phyloP scores from a whole-genome alignment of 257 asterid species.

The Lantana camara region DNA sequence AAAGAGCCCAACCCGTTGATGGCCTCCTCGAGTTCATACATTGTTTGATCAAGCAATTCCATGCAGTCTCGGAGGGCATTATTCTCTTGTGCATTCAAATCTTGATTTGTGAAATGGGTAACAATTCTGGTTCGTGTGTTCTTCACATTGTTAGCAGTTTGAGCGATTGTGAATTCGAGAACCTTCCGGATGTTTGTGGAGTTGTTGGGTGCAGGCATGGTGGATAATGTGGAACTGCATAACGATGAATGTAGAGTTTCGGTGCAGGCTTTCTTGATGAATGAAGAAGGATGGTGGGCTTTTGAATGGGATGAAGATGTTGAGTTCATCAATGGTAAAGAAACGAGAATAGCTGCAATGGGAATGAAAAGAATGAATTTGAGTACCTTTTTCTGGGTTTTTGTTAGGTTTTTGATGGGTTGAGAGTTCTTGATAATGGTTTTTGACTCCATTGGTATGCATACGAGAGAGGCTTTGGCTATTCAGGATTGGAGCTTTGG shows the following conservation, averaged over 20 bases:
- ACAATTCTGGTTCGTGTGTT: constrained; percentile 14
- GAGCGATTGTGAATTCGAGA: constrained; percentile 40
- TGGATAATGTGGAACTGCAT: constrained; percentile 42
- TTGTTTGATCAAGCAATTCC: constrained; percentile 62
- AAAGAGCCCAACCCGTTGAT: constrained; percentile 33
- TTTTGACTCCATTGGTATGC: constrained; percentile 33
- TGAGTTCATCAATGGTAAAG: constrained; percentile 27
- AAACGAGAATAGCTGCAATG: constrained; percentile 30
- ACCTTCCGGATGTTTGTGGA: constrained; percentile 28
- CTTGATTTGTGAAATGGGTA: constrained; percentile 37
- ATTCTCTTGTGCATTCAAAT: constrained; percentile 38
- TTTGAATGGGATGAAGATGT: constrained; percentile 19
- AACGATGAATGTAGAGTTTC: constrained; percentile 43
- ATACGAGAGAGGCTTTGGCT: background rate
- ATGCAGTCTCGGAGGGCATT: constrained; percentile 58
- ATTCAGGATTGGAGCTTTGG: background rate
- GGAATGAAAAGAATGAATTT: constrained; percentile 27
- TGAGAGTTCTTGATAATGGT: constrained; percentile 27
- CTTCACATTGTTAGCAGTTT: constrained; percentile 32
- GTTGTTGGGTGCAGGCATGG: constrained; percentile 29
- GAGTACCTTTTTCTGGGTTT: constrained; percentile 27
- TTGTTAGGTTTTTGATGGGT: too few relatives aligned
- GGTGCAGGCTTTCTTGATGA: constrained; percentile 51
- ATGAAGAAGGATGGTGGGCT: constrained; percentile 28
- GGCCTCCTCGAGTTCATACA: constrained; percentile 49